These are phyloP conservation scores for Ophiocordyceps unilateralis DNA, from an alignment of 2,329 filamentous ascomycete species.

Conservation along the genomic window DNA sequence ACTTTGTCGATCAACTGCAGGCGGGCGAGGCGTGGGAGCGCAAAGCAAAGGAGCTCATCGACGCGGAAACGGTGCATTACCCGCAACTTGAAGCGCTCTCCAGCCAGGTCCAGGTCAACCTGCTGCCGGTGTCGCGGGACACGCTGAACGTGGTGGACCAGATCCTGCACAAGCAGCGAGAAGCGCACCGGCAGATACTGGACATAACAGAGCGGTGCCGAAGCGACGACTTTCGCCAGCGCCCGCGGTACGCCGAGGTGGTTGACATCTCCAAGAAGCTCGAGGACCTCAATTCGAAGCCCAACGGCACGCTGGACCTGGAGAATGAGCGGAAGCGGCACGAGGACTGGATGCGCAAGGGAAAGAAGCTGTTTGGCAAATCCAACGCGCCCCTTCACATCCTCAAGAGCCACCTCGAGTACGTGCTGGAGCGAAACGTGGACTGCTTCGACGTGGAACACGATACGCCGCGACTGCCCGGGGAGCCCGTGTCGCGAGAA, in stretches of 20 bases:
- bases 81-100: constrained; percentile 87
- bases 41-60: constrained; percentile 83
- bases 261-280: constrained; percentile 75
- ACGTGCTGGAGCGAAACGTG: constrained; percentile 74
- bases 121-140: constrained; percentile 64
- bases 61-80: constrained; percentile 83
- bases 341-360: constrained; percentile 97
- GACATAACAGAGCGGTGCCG: constrained; percentile 65
- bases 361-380: constrained; percentile 95
- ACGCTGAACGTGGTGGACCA: constrained; percentile 73
- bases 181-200: constrained; percentile 77
- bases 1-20: constrained; percentile 57
- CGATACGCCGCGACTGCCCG: constrained; percentile 76
- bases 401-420: constrained; percentile 82
- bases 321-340: constrained; percentile 90
- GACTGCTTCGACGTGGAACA: constrained; percentile 77
- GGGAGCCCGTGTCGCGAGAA: constrained; percentile 81
- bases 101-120: constrained; percentile 52
- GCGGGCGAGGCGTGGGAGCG: constrained; percentile 78
- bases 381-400: constrained; percentile 95
- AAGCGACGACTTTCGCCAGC: constrained; percentile 54
- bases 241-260: constrained; percentile 82
- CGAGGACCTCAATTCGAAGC: constrained; percentile 82
- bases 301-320: constrained; percentile 74
- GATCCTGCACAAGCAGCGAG: constrained; percentile 87